Evolutionary conservation across 352 stramenopile genomes (phyloP), one percentile per base, ranked within the genome.

Genomic region (Globisporangium abappressorium): DNA sequence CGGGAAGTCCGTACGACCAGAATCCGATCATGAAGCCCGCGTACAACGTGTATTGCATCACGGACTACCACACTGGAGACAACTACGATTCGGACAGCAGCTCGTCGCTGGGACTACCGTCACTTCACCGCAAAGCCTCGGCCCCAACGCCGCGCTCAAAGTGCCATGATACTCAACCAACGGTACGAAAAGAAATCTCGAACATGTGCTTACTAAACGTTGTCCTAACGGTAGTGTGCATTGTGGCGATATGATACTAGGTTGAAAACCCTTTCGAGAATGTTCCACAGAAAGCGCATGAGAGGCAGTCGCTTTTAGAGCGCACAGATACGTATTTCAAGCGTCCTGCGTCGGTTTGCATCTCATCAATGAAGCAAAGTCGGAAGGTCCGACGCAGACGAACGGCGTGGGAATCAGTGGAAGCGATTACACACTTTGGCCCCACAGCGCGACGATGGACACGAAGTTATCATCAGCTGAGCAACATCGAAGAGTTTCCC

Each of bases 361-460:
- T 88, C 3, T 78, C 74, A 0, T 75, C 75, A 5, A 80, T 91
- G 63, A 65, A 73, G 51, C 79, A 85, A 3, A 78, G 57, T 36
- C 71, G 77, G 9, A 78, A 80, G 26, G 74, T 77, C 20, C 70
- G 72, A 46, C 73, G 75, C 15, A 74, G 74, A 20, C 70, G 78
- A 4, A 89, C 81, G 0, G 76, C 78, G 6, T 94, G 82, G 86
- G 74, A 90, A n/a, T 79, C 78, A 4, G 65, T 90, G 0, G 76
- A 88, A 66, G 66, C 76, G 15, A 94, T 77, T 26, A 74, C 81
- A 2, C 74, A 89, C n/a, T 87, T 85, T 62, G 82, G 81, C 1
- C 66, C 75, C 6, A 83, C 78, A 3, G 84, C 84, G 30, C 76
- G 74, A 34, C 79, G 84, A 8, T 94, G 86, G 86, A 92, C 84